Evolutionary conservation across 2,329 filamentous ascomycete species (phyloP), one percentile per base, ranked within the genome.

Genomic region (Remersonia thermophila): DNA sequence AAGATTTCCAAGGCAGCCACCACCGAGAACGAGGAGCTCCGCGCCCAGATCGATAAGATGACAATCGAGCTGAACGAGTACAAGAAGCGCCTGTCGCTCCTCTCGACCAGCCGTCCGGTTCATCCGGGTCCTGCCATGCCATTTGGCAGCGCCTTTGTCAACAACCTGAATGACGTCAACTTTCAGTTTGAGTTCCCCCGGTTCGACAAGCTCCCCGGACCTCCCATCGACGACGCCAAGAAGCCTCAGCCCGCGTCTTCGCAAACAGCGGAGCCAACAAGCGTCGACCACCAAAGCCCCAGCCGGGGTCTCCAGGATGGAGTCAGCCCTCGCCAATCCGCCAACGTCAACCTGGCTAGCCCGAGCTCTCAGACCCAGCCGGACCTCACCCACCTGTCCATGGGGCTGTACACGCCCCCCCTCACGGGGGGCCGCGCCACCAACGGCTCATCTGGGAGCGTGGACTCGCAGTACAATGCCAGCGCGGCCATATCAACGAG

Each of bases 111-210:
- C 15, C 51, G 55, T 8, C 48, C 50, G n/a, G 33, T 44, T 30
- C 45, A 30, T 7, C 37, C 40, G 20, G 39, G 53, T 35, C 48
- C 55, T 47, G 43, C 40, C 46, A 13, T 39, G 68, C 58, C 59
- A 23, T 64, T 69, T 51, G 62, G 69, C 50, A 56, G 51, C 37
- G 55, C 65, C 15, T 66, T 65, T 9, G 55, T 74, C 44, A 73
- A 64, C 55, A 79, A 76, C 47, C 63, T 79, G 37, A 76, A 69
- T 50, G 80, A 82, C 44, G 80, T 82, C 55, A 86, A 81, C 55
- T 96, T 96, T 54, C 80, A 89, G 47, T 96, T 98, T 49, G 89
- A 96, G 48, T 96, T 96, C 46, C 89, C 91, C 46, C 87, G 83
- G 54, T 96, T 98, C 51, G 91, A 91, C 32, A 71, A 77, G 40